Base-by-base conservation (phyloP, 2,329 filamentous ascomycete genomes). In the Cytospora mali region DNA sequence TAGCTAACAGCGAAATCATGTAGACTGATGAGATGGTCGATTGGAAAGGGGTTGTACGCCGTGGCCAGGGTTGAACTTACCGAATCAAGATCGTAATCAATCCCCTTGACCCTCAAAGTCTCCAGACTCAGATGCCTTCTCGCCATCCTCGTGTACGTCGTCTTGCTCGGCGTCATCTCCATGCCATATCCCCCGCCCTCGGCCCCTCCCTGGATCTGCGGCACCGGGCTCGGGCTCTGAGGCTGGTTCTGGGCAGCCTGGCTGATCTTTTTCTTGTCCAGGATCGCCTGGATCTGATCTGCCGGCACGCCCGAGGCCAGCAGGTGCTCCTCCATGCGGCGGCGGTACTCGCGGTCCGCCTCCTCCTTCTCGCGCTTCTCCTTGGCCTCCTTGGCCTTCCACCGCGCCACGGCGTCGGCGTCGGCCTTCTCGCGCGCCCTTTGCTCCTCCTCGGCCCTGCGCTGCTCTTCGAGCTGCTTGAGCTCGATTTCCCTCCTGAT, bases 101-200 rank as follows among this genome's bases (percentile, higher is more conserved):
- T 80, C 54, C 79, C 76, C 67, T 82, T 85, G 18, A 74, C 75
- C 55, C 80, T 75, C 62, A 89, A 71, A 5, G 86, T 88, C 75
- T 88, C 86, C 58, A 88, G 78, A 0, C 85, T 88, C 25, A 89
- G 74, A 70, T 89, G 82, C 60, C 79, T 79, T 27, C 86, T 80
- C 1, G 84, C 77, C 85, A 89, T 88, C 66, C 86, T 81, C 16
- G 86, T 89, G 69, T 88, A 88, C 0, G 84, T 87, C 0, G 84
- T 55, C 61, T 65, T 65, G 35, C 52, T 57, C 39, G 50, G 29
- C 3, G 61, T 42, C 27, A 62, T 23, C 52, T 58, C 35, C 58
- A 21, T 58, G 7, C 46, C 21, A 7, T 14, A 18, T 1, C 35
- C 16, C 14, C 35, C 14, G 35, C 16, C 35, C 16, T 14, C 35